Conservation (phyloP, 352 stramenopile genomes). For the Globisporangium heterothallicum region DNA sequence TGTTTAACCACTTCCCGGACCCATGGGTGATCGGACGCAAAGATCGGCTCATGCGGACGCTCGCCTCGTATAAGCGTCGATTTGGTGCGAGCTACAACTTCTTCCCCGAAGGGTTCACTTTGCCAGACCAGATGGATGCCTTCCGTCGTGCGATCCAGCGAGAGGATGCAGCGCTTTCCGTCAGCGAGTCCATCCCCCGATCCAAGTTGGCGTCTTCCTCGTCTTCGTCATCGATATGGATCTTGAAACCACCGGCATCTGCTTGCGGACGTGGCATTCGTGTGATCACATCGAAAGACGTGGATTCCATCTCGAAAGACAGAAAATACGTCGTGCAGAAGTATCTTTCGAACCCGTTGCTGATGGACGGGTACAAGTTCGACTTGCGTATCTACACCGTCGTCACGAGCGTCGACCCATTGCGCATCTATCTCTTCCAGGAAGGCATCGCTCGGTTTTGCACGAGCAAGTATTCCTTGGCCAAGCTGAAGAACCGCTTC, state of each 20-base stretch:
- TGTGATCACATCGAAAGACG: conserved; percentile 44
- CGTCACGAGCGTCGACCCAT: conserved; percentile 80
- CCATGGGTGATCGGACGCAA: conserved; percentile 89
- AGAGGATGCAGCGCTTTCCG: conserved; percentile 15
- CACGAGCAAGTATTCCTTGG: conserved; percentile 66
- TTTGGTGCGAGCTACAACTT: conserved; percentile 67
- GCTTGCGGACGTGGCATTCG: conserved; percentile 86
- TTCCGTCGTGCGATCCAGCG: conserved; percentile 49
- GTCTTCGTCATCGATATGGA: conserved; percentile 58
- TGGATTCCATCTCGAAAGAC: conserved; percentile 19
- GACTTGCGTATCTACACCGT: conserved; percentile 88
- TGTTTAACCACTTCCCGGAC: conserved; percentile 88
- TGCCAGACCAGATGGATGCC: conserved; percentile 65
- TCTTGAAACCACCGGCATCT: conserved; percentile 83
- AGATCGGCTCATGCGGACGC: conserved; percentile 79
- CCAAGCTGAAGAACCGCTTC: conserved; percentile 62
- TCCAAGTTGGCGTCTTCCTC: neutral
- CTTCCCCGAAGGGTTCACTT: conserved; percentile 78
- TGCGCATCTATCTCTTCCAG: conserved; percentile 83
- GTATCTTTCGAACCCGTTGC: conserved; percentile 67
- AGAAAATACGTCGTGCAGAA: conserved; percentile 68
- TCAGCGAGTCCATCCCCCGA: neutral
- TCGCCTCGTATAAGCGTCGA: conserved; percentile 48
- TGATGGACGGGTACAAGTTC: conserved; percentile 88
- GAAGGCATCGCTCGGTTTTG: conserved; percentile 84